phyloP scores from a whole-genome alignment of 371 early-diverging fungal genomes.

The Mortierella sp. region DNA sequence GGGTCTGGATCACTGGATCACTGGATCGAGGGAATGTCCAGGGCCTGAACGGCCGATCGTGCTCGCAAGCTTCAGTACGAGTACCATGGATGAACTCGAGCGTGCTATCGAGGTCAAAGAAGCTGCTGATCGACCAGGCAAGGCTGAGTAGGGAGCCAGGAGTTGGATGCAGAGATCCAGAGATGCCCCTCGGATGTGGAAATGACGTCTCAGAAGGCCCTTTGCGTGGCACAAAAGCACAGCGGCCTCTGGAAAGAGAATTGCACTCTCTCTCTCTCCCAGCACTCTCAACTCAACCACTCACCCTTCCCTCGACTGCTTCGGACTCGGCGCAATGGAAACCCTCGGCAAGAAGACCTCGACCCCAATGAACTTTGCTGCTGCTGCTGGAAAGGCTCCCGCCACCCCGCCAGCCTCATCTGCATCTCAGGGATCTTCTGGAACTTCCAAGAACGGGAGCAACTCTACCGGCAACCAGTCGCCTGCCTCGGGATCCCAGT shows the following conservation, averaged over 20 bases:
- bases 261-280: not conserved
- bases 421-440: slow-evolving; percentile 3
- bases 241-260: not conserved
- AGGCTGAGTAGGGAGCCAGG: slow-evolving; percentile 12
- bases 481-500: slow-evolving; percentile 18
- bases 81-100: too few relatives aligned
- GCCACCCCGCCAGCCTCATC: slow-evolving; percentile 3
- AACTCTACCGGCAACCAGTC: slow-evolving; percentile 11
- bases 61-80: slow-evolving; percentile 31
- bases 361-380: slow-evolving; percentile 37
- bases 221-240: too few relatives aligned
- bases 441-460: slow-evolving; percentile 22
- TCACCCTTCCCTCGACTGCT: not conserved
- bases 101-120: slow-evolving; percentile 27
- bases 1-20: too few relatives aligned
- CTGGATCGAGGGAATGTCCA: slow-evolving; percentile 27
- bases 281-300: not conserved
- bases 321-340: slow-evolving; percentile 17
- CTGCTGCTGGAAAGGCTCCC: slow-evolving; percentile 29
- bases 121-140: slow-evolving; percentile 18
- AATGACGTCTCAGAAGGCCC: too few relatives aligned
- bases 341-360: slow-evolving; percentile 38
- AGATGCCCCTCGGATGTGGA: slow-evolving; percentile 23
- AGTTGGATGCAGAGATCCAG: slow-evolving; percentile 21
- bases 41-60: slow-evolving; percentile 27